Percentiles rank a stretch among this genome's conserved stretches.
Conservation (phyloP, 2,329 filamentous ascomycete genomes). For the Trichothecium roseum region DNA sequence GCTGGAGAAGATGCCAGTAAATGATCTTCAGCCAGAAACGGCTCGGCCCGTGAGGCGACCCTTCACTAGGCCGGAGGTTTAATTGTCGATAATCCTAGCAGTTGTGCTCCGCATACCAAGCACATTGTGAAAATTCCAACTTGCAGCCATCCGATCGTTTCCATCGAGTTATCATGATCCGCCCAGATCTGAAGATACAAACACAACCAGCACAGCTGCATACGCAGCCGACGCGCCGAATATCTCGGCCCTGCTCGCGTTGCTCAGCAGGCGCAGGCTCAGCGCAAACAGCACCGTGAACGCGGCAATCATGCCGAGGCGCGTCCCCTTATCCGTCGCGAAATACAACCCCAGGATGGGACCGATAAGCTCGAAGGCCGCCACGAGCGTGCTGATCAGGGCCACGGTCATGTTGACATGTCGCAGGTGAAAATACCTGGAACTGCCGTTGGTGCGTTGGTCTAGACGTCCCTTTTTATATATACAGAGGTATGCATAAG, state of each 20-base stretch:
- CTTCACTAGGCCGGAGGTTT: too few relatives aligned
- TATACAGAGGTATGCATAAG: not conserved
- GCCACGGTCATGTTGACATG: conserved; percentile 1
- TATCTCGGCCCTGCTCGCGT: conserved; percentile 4
- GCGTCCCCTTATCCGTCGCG: too few relatives aligned
- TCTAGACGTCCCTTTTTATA: conserved; percentile 16
- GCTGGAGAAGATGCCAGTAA: too few relatives aligned
- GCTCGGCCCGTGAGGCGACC: too few relatives aligned
- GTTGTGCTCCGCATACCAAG: too few relatives aligned
- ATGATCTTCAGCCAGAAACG: too few relatives aligned
- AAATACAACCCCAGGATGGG: conserved; percentile 2
- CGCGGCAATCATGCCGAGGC: conserved; percentile 21
- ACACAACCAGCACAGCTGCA: conserved; percentile 7
- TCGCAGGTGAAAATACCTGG: not conserved
- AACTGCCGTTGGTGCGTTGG: too few relatives aligned
- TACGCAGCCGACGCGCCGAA: conserved; percentile 8
- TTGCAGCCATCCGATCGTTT: too few relatives aligned
- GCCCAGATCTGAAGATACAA: too few relatives aligned
- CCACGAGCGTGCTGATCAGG: not conserved
- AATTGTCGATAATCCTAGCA: too few relatives aligned
- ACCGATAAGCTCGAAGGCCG: conserved; percentile 2
- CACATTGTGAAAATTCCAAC: too few relatives aligned
- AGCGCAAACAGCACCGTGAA: conserved; percentile 5
- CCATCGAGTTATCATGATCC: too few relatives aligned
- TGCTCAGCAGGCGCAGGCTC: conserved; percentile 4